phyloP scores from a whole-genome alignment of 257 asterid species.

The Echites panduratus region DNA sequence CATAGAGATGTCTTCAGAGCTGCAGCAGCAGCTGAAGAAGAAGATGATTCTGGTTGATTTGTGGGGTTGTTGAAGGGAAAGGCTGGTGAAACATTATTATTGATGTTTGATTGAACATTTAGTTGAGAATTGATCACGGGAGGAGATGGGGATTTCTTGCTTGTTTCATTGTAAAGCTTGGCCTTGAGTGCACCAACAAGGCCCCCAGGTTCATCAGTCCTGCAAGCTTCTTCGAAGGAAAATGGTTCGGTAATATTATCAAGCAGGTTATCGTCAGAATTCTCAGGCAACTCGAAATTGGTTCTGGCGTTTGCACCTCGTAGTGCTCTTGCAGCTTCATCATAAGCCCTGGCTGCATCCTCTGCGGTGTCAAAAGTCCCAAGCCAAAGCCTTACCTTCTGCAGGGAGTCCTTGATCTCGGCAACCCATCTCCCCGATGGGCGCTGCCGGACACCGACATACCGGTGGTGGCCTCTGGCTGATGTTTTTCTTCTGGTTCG shows the following conservation, averaged over 20 bases:
- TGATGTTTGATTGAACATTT: slow-evolving; percentile 5
- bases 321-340: slow-evolving; percentile 66
- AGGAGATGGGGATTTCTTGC: slow-evolving; percentile 13
- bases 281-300: slow-evolving; percentile 55
- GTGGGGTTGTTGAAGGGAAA: not conserved
- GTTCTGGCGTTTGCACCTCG: slow-evolving; percentile 68
- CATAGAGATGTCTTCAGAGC: not conserved
- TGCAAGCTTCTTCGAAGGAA: slow-evolving; percentile 65
- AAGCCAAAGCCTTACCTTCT: slow-evolving; percentile 72
- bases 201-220: slow-evolving; percentile 54
- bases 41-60: not conserved
- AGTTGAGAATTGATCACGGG: slow-evolving; percentile 14
- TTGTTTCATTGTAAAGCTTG: slow-evolving; percentile 34
- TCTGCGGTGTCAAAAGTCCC: slow-evolving; percentile 84
- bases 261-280: slow-evolving; percentile 20
- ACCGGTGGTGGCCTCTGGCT: slow-evolving; percentile 70
- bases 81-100: not conserved
- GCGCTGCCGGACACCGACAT: slow-evolving; percentile 70
- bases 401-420: slow-evolving; percentile 76
- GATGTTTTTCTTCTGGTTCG: slow-evolving; percentile 41
- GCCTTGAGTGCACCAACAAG: slow-evolving; percentile 69
- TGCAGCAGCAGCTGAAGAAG: not conserved
- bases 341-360: slow-evolving; percentile 81
- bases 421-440: slow-evolving; percentile 95
- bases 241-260: slow-evolving; percentile 37